Conservation (phyloP, 73 alveolate species). For the Paramecium pentaurelia region DNA sequence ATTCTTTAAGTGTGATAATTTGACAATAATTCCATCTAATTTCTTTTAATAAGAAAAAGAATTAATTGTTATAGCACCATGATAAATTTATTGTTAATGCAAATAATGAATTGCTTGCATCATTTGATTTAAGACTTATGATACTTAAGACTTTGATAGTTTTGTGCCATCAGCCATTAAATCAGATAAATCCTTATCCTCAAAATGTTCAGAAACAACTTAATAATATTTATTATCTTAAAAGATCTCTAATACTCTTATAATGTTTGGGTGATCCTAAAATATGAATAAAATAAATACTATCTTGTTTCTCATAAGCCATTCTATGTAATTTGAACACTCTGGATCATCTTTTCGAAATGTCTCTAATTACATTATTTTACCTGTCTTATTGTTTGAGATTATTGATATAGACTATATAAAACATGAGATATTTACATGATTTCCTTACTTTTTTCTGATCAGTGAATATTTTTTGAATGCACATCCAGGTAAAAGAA, state of each 20-base stretch:
- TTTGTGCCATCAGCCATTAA: background rate
- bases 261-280: background rate
- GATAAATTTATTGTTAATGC: background rate
- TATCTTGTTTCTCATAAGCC: background rate
- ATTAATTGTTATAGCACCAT: background rate
- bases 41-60: background rate
- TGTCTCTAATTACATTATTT: background rate
- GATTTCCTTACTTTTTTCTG: background rate
- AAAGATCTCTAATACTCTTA: background rate
- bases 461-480: conserved; percentile 24
- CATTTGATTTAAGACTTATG: background rate
- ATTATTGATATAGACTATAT: background rate
- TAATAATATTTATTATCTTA: background rate
- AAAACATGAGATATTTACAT: background rate
- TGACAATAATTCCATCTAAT: background rate
- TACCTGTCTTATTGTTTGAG: background rate
- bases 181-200: background rate
- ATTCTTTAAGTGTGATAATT: background rate
- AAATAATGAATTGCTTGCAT: background rate
- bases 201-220: background rate
- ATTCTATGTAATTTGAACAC: background rate
- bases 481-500: background rate
- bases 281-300: background rate
- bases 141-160: background rate
- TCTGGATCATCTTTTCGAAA: background rate